phyloP scores from a whole-genome alignment of 2,329 filamentous ascomycete genomes.

The Seiridium unicorne region DNA sequence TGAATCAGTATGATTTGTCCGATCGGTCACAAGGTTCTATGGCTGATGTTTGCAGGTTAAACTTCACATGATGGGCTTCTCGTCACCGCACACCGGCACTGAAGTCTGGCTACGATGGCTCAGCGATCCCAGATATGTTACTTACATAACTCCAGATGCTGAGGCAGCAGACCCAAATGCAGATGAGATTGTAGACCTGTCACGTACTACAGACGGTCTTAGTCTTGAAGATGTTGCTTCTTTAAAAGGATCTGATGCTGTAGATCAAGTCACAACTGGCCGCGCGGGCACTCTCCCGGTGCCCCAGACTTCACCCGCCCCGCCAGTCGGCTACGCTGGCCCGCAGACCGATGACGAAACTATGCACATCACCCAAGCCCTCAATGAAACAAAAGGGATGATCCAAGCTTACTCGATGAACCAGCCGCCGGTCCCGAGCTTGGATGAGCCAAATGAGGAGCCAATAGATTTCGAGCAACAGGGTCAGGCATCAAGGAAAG shows the following conservation, averaged over 20 bases:
- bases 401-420: background rate
- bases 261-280: background rate
- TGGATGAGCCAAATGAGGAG: background rate
- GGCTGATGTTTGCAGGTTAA: background rate
- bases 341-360: background rate
- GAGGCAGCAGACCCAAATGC: background rate
- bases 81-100: slow-evolving; percentile 1
- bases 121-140: background rate
- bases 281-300: slow-evolving; percentile 1
- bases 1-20: background rate
- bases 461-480: background rate
- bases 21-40: background rate
- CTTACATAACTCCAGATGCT: slow-evolving; percentile 3
- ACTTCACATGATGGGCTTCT: slow-evolving; percentile 1
- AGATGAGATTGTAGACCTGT: background rate
- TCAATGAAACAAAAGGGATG: slow-evolving; percentile 1
- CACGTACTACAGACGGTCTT: background rate
- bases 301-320: background rate
- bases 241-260: background rate
- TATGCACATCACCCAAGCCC: background rate
- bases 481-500: background rate
- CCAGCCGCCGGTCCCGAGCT: background rate
- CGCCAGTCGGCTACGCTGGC: background rate
- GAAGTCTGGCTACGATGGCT: slow-evolving; percentile 6
- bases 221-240: background rate